Evolutionary conservation across 805 yeast species (phyloP), one percentile per base, ranked within the genome.

Genomic region (Huiozyma naganishii): DNA sequence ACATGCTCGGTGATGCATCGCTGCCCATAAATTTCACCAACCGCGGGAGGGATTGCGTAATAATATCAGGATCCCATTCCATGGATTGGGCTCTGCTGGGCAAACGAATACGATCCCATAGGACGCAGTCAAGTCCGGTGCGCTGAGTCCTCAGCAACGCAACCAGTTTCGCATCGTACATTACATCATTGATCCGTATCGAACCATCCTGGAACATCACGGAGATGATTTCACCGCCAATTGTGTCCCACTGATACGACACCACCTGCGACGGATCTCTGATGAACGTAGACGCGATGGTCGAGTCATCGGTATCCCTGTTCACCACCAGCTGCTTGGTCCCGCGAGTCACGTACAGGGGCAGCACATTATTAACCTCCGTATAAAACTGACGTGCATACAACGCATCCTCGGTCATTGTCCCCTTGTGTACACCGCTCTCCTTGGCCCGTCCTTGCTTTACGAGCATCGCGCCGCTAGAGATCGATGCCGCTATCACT

Each of bases 181-280:
- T 48, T 9, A 46, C 58, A 40, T 85, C 69, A 49, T 72, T 75
- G 7, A 79, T 69, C 65, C 76, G 67, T 5, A 78, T 57, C 44
- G 66, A 46, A 45, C 80, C 83, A 59, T 74, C 61, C 7, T 42
- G 47, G 29, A 57, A 56, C 7, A 77, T 65, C 2, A 78, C 55
- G 6, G 77, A 72, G 32, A 80, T 48, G 30, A 76, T 65, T 39
- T 46, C 51, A 5, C 62, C 61, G 11, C 45, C 43, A 2, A 46
- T n/a, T 2, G 13, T 29, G 36, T 59, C 62, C 65, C 65, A 60
- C 32, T 48, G 48, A 30, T 32, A 49, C 2, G 45, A 46, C 6
- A 46, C 48, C 12, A 57, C 41, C 29, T 44, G 50, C 3, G 39
- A 42, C 27, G 48, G 37, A 41, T 57, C 56, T 36, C 56, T 49